Evolutionary conservation across 306 rosid genomes (phyloP).

Genomic region (Mimosa pudica): DNA sequence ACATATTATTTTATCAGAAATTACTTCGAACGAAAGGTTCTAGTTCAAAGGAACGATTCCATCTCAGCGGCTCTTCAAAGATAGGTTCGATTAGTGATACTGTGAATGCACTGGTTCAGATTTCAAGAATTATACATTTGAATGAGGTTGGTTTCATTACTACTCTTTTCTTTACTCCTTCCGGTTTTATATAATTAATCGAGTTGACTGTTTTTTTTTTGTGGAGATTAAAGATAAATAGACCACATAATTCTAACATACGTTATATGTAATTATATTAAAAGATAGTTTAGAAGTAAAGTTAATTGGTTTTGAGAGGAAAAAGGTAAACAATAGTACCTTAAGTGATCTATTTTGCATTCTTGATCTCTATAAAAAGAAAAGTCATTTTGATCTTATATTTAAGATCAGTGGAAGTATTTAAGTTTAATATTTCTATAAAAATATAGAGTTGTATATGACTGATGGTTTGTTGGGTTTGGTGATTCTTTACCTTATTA

Average conservation of each 20-base stretch:
- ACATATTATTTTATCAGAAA: slow-evolving; percentile 46
- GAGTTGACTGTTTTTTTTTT: too few relatives aligned
- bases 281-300: too few relatives aligned
- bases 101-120: slow-evolving; percentile 57
- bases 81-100: slow-evolving; percentile 44
- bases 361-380: too few relatives aligned
- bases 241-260: too few relatives aligned
- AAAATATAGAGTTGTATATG: slow-evolving; percentile 20
- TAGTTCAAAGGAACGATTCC: slow-evolving; percentile 53
- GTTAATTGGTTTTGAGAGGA: too few relatives aligned
- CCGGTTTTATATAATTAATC: too few relatives aligned
- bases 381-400: too few relatives aligned
- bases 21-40: slow-evolving; percentile 64
- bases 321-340: too few relatives aligned
- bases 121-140: slow-evolving; percentile 67
- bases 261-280: too few relatives aligned
- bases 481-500: slow-evolving; percentile 1
- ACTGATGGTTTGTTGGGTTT: slow-evolving; percentile 3
- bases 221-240: too few relatives aligned
- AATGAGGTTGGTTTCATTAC: slow-evolving; percentile 67
- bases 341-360: too few relatives aligned
- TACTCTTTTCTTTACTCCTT: slow-evolving; percentile 24
- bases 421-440: neutral
- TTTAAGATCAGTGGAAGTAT: too few relatives aligned
- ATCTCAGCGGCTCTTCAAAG: slow-evolving; percentile 40